phyloP scores from a whole-genome alignment of 192 early-diverging fungal genomes.

The Chytriomyces hyalinus region DNA sequence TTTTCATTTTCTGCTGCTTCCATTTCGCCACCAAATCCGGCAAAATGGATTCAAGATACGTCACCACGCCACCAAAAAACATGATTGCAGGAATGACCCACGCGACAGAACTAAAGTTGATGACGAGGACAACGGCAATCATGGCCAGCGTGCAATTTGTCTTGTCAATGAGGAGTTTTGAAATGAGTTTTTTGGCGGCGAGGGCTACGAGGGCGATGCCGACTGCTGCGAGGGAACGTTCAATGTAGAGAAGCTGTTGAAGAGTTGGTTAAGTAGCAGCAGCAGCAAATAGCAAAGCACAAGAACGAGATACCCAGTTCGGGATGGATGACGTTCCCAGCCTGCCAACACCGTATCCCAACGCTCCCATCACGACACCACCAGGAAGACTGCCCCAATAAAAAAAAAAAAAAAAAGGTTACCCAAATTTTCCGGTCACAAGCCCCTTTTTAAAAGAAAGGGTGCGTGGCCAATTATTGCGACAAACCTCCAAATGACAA shows the following conservation, averaged over 20 bases:
- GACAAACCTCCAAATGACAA: conserved; percentile 62
- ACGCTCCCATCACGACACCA: conserved; percentile 56
- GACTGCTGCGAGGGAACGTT: conserved; percentile 58
- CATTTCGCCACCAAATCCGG: conserved; percentile 5
- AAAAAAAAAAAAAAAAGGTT: not conserved
- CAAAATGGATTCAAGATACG: conserved; percentile 21
- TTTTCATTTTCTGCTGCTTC: not conserved
- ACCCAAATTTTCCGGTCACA: not conserved
- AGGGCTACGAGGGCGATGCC: conserved; percentile 69
- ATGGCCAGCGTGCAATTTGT: conserved; percentile 9
- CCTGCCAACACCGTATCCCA: conserved; percentile 35
- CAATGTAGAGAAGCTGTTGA: conserved; percentile 52
- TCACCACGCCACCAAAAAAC: conserved; percentile 52
- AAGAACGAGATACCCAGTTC: not conserved
- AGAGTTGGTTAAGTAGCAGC: too few relatives aligned
- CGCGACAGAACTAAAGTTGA: conserved; percentile 37
- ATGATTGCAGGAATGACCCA: conserved; percentile 66
- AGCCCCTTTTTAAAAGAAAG: not conserved
- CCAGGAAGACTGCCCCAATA: conserved; percentile 50
- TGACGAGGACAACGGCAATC: conserved; percentile 33
- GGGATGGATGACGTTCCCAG: conserved; percentile 25
- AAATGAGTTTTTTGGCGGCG: conserved; percentile 49
- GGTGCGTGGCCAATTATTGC: not conserved
- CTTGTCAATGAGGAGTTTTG: conserved; percentile 36
- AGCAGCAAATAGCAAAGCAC: too few relatives aligned